Base-by-base conservation (phyloP, 1,139 yeast species). In the Spathaspora jeffriesii region DNA sequence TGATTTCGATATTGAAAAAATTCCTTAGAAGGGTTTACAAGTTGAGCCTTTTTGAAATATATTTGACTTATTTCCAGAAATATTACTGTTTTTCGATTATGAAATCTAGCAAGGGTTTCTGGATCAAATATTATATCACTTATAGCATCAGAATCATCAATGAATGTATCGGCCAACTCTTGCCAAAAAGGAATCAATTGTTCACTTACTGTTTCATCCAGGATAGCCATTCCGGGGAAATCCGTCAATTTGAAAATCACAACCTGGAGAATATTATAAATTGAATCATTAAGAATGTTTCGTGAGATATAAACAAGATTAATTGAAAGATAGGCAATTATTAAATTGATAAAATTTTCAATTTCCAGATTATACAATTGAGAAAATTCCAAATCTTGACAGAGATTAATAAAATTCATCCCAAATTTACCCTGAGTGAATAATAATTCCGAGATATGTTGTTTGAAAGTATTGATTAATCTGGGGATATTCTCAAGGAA, bases 101-200 rank as follows among this genome's bases (percentile, higher is more conserved):
- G 54, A 40, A 73, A 70, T 7, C 47, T 46, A 13, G 21, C 37
- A 25, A 42, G 28, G 18, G 23, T 32, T 21, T 41, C 22, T 28
- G 64, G 32, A 73, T 54, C 5, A 5, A 8, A 13, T 20, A 78
- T 54, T 2, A 70, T 43, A 14, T 61, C 60, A 43, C 63, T 55
- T n/a, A 79, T 57, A 0, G 69, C 54, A 17, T 71, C 85, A n/a
- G 65, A 75, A 47, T 81, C 85, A 53, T 80, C 85, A 17, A 77
- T 67, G 49, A 78, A 80, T 1, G 80, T 75, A 51, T 88, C 95
- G 9, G 85, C 82, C 46, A 87, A 72, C 48, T 84, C 85, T 46
- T 81, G 79, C 98, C 98, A 93, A 60, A 91, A 89, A 46, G 84
- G 84, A 5, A 88, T 71, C 54, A 90, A 72, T 47, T 83, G 85